Evolutionary conservation across 768 basidiomycete species (phyloP), one percentile per base, ranked within the genome.

Genomic region (Mycena vulgaris): DNA sequence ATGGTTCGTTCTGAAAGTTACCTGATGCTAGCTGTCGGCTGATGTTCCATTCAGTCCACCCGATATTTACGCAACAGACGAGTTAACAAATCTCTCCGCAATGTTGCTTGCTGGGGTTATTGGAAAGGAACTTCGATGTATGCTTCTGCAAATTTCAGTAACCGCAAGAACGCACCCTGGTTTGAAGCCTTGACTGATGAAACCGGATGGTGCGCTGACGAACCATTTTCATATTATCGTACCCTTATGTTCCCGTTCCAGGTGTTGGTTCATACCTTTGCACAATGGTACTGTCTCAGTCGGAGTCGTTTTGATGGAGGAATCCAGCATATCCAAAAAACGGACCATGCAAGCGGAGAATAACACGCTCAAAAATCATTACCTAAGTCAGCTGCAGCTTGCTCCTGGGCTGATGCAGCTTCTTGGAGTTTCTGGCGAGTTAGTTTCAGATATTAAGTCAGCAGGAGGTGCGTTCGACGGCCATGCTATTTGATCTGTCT

Each of bases 71-170:
- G 85, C 59, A 89, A 90, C 69, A 81, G 91, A 21, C 81, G 80
- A 37, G 86, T 87, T 76, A 90, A 87, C 40, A 80, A 85, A 45
- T 82, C 83, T 2, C 75, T 92, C 53, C 84, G 82, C 66, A 92
- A 91, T 68, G 83, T 91, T 19, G 92, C 92, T 1, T 79, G 85
- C 27, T 93, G 91, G 92, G 90, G 89, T 2, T 92, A 92, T 72
- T 93, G 90, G 90, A 82, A 74, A 31, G 87, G 84, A 3, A 81
- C 83, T 10, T 81, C 80, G 5, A 82, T 78, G 63, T 91, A 88
- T 71, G 81, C n/a, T n/a, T n/a, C n/a, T n/a, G 78, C 1, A 63
- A 69, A n/a, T 83, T 83, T n/a, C 16, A 85, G 84, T 0, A 58
- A 68, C 21, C 80, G 86, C 28, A 83, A 86, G 69, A 84, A 85